Conservation (phyloP, 2,329 filamentous ascomycete species). For the Talaromyces sp. region DNA sequence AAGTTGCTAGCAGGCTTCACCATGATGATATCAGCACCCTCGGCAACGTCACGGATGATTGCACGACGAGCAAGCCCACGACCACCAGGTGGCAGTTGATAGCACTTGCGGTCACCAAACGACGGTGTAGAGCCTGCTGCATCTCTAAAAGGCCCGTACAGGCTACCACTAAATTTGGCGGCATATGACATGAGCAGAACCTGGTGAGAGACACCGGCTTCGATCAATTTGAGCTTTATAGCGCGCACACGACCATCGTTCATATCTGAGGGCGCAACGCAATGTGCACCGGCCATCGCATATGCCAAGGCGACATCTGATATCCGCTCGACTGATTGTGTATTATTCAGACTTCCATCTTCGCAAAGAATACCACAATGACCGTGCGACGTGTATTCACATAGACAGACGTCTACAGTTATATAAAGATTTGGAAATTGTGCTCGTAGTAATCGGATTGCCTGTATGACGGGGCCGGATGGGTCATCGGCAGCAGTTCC, state of each 20-base stretch:
- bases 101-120: slow-evolving; percentile 94
- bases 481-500: slow-evolving; percentile 93
- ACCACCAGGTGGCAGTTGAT: slow-evolving; percentile 90
- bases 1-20: slow-evolving; percentile 97
- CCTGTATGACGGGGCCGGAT: slow-evolving; percentile 82
- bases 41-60: slow-evolving; percentile 82
- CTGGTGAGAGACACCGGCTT: slow-evolving; percentile 87
- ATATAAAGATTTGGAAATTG: slow-evolving; percentile 90
- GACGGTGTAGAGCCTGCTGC: slow-evolving; percentile 87
- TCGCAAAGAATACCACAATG: slow-evolving; percentile 95
- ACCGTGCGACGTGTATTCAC: slow-evolving; percentile 97
- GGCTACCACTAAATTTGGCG: slow-evolving; percentile 93
- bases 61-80: slow-evolving; percentile 88
- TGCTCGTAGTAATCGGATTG: slow-evolving; percentile 78
- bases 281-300: slow-evolving; percentile 92
- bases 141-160: slow-evolving; percentile 96
- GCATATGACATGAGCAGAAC: slow-evolving; percentile 96
- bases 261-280: slow-evolving; percentile 97
- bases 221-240: slow-evolving; percentile 97
- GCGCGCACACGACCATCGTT: slow-evolving; percentile 96
- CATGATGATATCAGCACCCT: slow-evolving; percentile 98
- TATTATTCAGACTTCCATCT: slow-evolving; percentile 90
- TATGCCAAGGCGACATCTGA: slow-evolving; percentile 98
- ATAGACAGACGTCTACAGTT: slow-evolving; percentile 89
- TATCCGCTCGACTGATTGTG: slow-evolving; percentile 87